Base-by-base conservation (phyloP, 2,329 filamentous ascomycete genomes). In the Eutypa lata region DNA sequence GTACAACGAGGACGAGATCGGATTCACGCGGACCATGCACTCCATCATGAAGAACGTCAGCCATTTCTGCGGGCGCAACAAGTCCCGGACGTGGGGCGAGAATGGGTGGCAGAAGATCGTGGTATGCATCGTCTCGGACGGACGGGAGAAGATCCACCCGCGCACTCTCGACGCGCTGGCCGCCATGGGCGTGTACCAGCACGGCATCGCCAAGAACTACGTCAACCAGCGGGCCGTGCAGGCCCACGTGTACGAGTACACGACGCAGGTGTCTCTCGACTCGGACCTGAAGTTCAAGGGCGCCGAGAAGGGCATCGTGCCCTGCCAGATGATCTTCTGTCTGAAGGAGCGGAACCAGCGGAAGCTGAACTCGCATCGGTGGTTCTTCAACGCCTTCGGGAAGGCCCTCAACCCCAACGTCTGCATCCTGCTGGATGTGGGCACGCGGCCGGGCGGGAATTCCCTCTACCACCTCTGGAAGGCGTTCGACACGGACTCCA, bases 71-170 rank as follows among this genome's bases (percentile, higher is more conserved):
- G 91, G 89, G 55, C 84, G 93, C 48, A 91, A 87, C 45, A 91
- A 89, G 69, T 96, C 91, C 74, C 96, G 96, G 75, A 97, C 93
- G 1, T 99, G 94, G 94, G 94, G 94, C 60, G 94, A 95, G 71
- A 91, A 96, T 64, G 92, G 93, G 4, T 99, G 94, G 94, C 97
- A 99, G 78, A 99, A 99, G 79, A 97, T 99, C 64, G 94, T 99
- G 10, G 94, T 99, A 11, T 97, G 93, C 70, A 86, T 99, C 44
- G 94, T 99, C 60, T 97, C 91, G 64, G 94, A 99, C 66, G 94
- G 94, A 55, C 91, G 94, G 57, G 66, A 68, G 49, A 91, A 91
- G 72, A 93, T 99, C 31, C 91, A 99, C 68, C 91, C 91, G 13
- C 83, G 94, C 52, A 97, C 94, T 0, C 81, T 99, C 1, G 95